These are phyloP conservation scores for Colletotrichum phormii DNA, from an alignment of 2,329 filamentous ascomycete genomes.

Conservation along the genomic window DNA sequence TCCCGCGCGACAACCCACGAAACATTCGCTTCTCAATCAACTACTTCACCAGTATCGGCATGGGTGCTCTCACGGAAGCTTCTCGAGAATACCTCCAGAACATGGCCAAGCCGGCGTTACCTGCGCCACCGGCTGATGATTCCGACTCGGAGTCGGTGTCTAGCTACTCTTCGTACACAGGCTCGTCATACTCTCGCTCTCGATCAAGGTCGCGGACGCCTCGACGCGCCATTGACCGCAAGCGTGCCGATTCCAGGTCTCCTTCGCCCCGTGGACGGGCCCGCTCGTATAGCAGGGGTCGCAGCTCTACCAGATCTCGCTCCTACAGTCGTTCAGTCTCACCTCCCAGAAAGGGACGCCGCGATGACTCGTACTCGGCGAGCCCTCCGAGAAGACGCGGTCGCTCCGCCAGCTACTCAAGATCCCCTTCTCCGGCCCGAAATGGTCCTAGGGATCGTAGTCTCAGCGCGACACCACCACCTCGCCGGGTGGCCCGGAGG, in stretches of 20 bases:
- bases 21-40: constrained; percentile 98
- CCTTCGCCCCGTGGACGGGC: constrained; percentile 44
- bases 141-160: constrained; percentile 80
- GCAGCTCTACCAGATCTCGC: constrained; percentile 52
- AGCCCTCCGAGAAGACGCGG: constrained; percentile 44
- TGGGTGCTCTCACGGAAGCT: constrained; percentile 93
- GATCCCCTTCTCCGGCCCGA: constrained; percentile 47
- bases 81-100: constrained; percentile 94
- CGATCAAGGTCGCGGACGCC: constrained; percentile 59
- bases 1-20: constrained; percentile 88
- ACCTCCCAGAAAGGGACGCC: constrained; percentile 29
- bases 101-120: constrained; percentile 84
- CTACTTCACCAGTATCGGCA: constrained; percentile 98
- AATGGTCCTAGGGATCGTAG: constrained; percentile 32
- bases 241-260: constrained; percentile 49
- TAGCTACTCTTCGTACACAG: constrained; percentile 81
- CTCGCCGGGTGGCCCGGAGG: constrained; percentile 42
- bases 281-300: constrained; percentile 44
- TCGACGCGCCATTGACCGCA: constrained; percentile 49
- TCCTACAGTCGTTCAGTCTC: constrained; percentile 43
- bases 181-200: constrained; percentile 69
- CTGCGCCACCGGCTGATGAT: constrained; percentile 70
- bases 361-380: constrained; percentile 43
- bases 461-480: constrained; percentile 26
- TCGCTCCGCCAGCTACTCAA: constrained; percentile 42